Base-by-base conservation (phyloP, 352 stramenopile species). In the Pythium aquatile region DNA sequence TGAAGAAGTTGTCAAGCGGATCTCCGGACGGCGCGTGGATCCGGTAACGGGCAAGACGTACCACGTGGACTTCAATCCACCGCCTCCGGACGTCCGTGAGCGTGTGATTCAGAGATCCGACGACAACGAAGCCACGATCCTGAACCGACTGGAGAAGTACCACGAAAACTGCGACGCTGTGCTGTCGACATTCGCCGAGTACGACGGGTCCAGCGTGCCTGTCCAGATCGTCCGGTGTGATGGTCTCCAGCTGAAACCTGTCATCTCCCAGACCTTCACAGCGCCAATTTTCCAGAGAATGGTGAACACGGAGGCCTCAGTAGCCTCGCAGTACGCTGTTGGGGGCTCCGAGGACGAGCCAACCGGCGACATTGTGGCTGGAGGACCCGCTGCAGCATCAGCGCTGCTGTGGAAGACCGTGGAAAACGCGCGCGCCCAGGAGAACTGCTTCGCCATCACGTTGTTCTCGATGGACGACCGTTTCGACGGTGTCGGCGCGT, bases 21-120 rank as follows among this genome's bases (percentile, higher is more conserved):
- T 99, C 74, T 98, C 93, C 13, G 96, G 97, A 58, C 86, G 96
- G 16, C 96, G 96, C 53, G 96, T 99, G 33, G 94, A 99, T 71
- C 91, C 91, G 20, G 74, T 75, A 5, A 97, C 81, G 5, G 94
- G 94, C 56, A 93, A 94, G 63, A 98, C 89, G 3, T 99, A 99
- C 78, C 96, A 99, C 71, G 75, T 98, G 13, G 94, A 97, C 65
- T 99, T 97, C 75, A 97, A 97, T 61, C 94, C 95, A 20, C 97
- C 97, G 8, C 77, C 81, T 1, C 47, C 48, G 6, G 85, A 84
- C n/a, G 74, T 83, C 33, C 90, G 62, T 33, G 73, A 66, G 69
- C 92, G 75, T 47, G 78, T 93, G 1, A 61, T 93, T 33, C 93
- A 98, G 73, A 76, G 93, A 35, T 91, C 78, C 7, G 94, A 98